Base-by-base conservation (phyloP, 768 basidiomycete genomes). In the Suillus clintonianus region DNA sequence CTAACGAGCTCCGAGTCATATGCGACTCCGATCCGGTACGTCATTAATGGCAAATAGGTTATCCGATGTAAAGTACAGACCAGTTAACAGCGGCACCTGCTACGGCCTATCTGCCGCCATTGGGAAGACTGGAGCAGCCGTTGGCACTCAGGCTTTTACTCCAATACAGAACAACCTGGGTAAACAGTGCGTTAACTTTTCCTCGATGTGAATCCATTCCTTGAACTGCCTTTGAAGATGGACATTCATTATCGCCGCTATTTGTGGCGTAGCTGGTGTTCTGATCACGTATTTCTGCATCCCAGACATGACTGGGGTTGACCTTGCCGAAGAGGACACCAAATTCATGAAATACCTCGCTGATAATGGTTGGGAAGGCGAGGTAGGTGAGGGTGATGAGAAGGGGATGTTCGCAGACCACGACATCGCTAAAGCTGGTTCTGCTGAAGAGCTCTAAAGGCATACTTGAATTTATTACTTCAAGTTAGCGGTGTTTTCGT, bases 191-290 rank as follows among this genome's bases (percentile, higher is more conserved):
- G 78, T 72, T 57, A 22, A 59, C 0, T 32, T 30, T 55, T 62
- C 61, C 59, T 58, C 30, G 53, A 17, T 55, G 37, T 57, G 14
- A 19, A 22, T 32, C 59, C 4, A 24, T 30, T 59, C 11, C 9
- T 24, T 53, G 3, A 50, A 37, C 47, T 65, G 13, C 65, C 59
- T 58, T 27, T 53, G 42, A 67, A 87, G 85, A 65, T 88, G 86
- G 86, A 88, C 86, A 5, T 89, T 88, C 66, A 88, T 89, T 67
- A 82, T 88, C 68, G 85, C 83, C 63, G 89, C 89, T n/a, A 85
- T 88, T 62, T 89, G 86, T 65, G 89, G 89, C 37, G 77, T 86
- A 39, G 74, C 78, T 10, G 89, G 89, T 24, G 84, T 90, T 59
- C 56, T 88, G 24, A 80, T 89, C 60, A 87, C 89, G 4, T 90